A percentile compares a stretch with the other conserved stretches of the same genome.
Evolutionary conservation across 2,329 filamentous ascomycete genomes (phyloP).

Genomic region (Atkinsonella hypoxylon): DNA sequence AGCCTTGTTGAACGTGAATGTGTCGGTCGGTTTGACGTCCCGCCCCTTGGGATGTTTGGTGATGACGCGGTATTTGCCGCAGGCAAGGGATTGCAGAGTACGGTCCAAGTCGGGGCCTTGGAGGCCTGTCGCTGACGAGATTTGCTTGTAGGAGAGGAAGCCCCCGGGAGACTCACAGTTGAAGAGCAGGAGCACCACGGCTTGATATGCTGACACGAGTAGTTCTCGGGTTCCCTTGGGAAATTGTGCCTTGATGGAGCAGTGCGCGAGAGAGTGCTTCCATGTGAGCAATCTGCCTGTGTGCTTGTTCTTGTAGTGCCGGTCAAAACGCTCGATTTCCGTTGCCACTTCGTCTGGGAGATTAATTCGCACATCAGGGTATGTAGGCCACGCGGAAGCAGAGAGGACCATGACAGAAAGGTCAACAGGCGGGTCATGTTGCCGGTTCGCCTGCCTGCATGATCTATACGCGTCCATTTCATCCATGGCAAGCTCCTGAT

Average conservation of each 20-base stretch:
- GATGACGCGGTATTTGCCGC: slow-evolving; percentile 75
- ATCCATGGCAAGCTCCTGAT: slow-evolving; percentile 84
- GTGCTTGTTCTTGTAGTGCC: slow-evolving; percentile 81
- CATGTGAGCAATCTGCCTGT: slow-evolving; percentile 76
- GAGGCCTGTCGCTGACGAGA: slow-evolving; percentile 63
- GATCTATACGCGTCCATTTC: slow-evolving; percentile 83
- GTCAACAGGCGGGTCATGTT: slow-evolving; percentile 37
- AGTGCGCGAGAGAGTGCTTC: slow-evolving; percentile 91
- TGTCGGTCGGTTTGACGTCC: slow-evolving; percentile 68
- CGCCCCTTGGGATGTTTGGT: slow-evolving; percentile 74
- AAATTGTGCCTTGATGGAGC: slow-evolving; percentile 72
- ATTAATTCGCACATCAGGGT: slow-evolving; percentile 60
- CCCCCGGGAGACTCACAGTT: slow-evolving; percentile 53
- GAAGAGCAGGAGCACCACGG: slow-evolving; percentile 81
- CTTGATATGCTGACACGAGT: slow-evolving; percentile 83
- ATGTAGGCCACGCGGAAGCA: slow-evolving; percentile 83
- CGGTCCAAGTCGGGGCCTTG: slow-evolving; percentile 69
- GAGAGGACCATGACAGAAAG: slow-evolving; percentile 85
- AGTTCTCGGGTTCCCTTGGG: slow-evolving; percentile 74
- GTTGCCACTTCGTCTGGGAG: slow-evolving; percentile 63
- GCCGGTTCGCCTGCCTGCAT: slow-evolving; percentile 43
- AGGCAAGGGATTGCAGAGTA: slow-evolving; percentile 89
- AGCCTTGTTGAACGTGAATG: slow-evolving; percentile 65
- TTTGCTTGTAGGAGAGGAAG: slow-evolving; percentile 61
- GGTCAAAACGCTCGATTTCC: slow-evolving; percentile 72